These are phyloP conservation scores for Globisporangium radiosum DNA, from an alignment of 352 stramenopile species.

Conservation along the genomic window DNA sequence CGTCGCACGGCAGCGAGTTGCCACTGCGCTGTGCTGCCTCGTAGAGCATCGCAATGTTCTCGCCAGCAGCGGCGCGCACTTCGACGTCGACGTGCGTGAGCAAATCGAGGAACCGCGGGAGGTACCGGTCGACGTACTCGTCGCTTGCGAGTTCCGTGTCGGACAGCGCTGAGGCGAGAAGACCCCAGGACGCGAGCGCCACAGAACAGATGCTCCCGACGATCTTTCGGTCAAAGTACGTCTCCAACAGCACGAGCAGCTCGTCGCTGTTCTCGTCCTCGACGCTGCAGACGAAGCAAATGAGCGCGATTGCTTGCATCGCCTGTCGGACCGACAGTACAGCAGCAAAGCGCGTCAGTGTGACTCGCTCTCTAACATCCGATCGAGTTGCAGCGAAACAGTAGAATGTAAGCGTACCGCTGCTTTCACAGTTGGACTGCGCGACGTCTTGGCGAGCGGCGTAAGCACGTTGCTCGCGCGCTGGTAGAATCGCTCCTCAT, in stretches of 20 bases:
- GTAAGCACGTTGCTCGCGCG: conserved; percentile 62
- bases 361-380: too few species aligned
- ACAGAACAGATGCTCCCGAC: conserved; percentile 50
- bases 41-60: conserved; percentile 84
- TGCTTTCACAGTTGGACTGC: conserved; percentile 55
- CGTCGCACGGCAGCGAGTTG: conserved; percentile 43
- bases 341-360: conserved; percentile 12
- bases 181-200: conserved; percentile 68
- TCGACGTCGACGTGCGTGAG: conserved; percentile 78
- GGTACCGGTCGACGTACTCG: conserved; percentile 50
- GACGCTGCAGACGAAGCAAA: conserved; percentile 72
- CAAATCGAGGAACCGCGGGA: conserved; percentile 64
- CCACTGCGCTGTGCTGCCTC: conserved; percentile 51
- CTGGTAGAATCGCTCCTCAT: conserved; percentile 77
- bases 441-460: conserved; percentile 59
- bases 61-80: conserved; percentile 66
- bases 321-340: conserved; percentile 9
- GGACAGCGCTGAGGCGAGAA: conserved; percentile 54
- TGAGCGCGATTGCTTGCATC: conserved; percentile 61
- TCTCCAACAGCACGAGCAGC: conserved; percentile 55
- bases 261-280: conserved; percentile 73
- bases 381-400: neutral
- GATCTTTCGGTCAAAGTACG: conserved; percentile 66
- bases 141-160: conserved; percentile 47
- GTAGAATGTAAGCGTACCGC: conserved; percentile 27